phyloP scores from a whole-genome alignment of 352 stramenopile species.

The Globisporangium radiosum region DNA sequence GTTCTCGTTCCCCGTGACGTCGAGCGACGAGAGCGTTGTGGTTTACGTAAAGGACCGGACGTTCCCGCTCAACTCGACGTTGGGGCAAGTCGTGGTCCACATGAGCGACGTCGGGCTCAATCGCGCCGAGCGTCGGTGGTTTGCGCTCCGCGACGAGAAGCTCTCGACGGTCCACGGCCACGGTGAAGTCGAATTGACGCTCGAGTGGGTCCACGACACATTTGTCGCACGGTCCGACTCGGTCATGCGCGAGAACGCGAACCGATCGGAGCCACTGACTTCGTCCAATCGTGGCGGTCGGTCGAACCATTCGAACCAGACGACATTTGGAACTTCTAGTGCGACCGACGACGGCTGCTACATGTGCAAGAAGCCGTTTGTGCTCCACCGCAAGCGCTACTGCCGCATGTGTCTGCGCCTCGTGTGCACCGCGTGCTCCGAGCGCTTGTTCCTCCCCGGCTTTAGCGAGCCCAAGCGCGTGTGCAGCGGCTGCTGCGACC shows the following conservation, averaged over 20 bases:
- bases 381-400: slow-evolving; percentile 72
- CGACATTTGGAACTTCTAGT: slow-evolving; percentile 3
- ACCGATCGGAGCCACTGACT: slow-evolving; percentile 18
- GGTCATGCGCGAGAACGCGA: slow-evolving; percentile 72
- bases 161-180: slow-evolving; percentile 54
- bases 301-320: slow-evolving; percentile 11
- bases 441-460: slow-evolving; percentile 77
- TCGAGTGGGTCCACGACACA: slow-evolving; percentile 87
- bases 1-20: slow-evolving; percentile 83
- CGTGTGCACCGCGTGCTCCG: slow-evolving; percentile 82
- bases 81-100: slow-evolving; percentile 64
- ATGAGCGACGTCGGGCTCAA: slow-evolving; percentile 83
- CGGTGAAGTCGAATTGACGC: slow-evolving; percentile 82
- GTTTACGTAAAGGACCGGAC: slow-evolving; percentile 68
- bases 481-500: slow-evolving; percentile 76
- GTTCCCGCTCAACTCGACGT: slow-evolving; percentile 70
- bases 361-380: slow-evolving; percentile 75
- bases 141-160: slow-evolving; percentile 71
- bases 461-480: slow-evolving; percentile 86
- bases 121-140: slow-evolving; percentile 73
- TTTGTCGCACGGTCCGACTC: slow-evolving; percentile 85
- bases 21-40: slow-evolving; percentile 56
- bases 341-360: slow-evolving; percentile 61
- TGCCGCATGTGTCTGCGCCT: slow-evolving; percentile 83
- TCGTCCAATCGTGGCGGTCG: slow-evolving; percentile 15